phyloP scores from a whole-genome alignment of 2,329 filamentous ascomycete species.

The Arthrocladium fulminans region DNA sequence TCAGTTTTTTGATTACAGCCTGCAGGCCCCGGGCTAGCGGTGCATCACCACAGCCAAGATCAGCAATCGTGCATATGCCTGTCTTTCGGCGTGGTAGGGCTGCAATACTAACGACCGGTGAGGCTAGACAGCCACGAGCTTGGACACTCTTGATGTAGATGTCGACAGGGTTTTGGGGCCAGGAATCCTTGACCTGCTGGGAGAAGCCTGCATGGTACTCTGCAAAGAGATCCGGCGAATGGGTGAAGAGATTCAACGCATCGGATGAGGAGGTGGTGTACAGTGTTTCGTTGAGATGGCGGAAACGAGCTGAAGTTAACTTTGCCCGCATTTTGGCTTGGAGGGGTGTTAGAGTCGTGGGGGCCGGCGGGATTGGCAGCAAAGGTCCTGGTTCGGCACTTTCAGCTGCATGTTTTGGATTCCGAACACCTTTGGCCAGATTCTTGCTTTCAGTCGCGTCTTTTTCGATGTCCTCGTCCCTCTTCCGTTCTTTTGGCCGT shows the following conservation, averaged over 20 bases:
- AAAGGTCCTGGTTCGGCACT: background rate
- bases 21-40: slow-evolving; percentile 58
- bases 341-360: slow-evolving; percentile 71
- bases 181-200: slow-evolving; percentile 78
- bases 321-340: slow-evolving; percentile 93
- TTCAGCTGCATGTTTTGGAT: background rate
- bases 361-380: slow-evolving; percentile 36
- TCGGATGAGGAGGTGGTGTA: slow-evolving; percentile 84
- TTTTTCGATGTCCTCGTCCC: slow-evolving; percentile 20
- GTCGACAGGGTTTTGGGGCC: slow-evolving; percentile 95
- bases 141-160: slow-evolving; percentile 68
- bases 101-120: slow-evolving; percentile 17
- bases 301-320: slow-evolving; percentile 88
- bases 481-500: slow-evolving; percentile 49
- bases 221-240: slow-evolving; percentile 84
- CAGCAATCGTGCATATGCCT: slow-evolving; percentile 69
- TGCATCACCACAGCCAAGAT: slow-evolving; percentile 89
- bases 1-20: slow-evolving; percentile 54
- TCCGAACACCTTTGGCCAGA: background rate
- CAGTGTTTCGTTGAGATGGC: slow-evolving; percentile 91
- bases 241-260: slow-evolving; percentile 71
- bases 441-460: background rate
- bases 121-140: slow-evolving; percentile 42
- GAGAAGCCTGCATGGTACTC: slow-evolving; percentile 97
- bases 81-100: slow-evolving; percentile 61